Conservation (phyloP, 768 basidiomycete species). For the Calocera cornea region DNA sequence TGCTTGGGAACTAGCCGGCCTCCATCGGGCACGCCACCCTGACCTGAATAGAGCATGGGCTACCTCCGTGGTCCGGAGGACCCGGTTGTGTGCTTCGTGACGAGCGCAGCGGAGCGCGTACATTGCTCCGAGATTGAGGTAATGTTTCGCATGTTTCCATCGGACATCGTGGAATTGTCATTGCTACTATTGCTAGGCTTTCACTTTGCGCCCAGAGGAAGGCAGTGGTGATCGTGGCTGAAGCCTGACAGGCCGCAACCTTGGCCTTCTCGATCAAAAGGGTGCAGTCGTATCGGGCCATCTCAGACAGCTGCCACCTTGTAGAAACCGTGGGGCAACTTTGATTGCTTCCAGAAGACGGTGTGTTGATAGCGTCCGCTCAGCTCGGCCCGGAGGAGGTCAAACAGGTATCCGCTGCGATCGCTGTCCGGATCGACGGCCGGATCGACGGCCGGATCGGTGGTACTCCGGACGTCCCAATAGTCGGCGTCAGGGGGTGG, state of each 20-base stretch:
- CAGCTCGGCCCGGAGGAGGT: background rate
- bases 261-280: background rate
- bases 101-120: too few relatives aligned
- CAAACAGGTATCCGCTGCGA: background rate
- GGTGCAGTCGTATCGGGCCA: background rate
- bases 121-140: too few relatives aligned
- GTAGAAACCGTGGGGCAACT: background rate
- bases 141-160: too few relatives aligned
- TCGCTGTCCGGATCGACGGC: background rate
- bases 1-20: background rate
- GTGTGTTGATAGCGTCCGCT: background rate
- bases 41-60: background rate
- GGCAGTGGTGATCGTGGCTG: too few relatives aligned
- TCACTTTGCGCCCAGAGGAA: background rate
- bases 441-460: background rate
- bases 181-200: background rate
- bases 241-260: too few relatives aligned
- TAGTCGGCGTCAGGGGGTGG: background rate
- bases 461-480: background rate
- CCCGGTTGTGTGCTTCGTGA: too few relatives aligned
- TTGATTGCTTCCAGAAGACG: background rate
- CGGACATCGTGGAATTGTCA: background rate
- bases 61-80: background rate
- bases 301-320: slow-evolving; percentile 1
- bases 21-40: background rate